phyloP scores from a whole-genome alignment of 495 filamentous ascomycete species.

The Tuber microsphaerosporum region DNA sequence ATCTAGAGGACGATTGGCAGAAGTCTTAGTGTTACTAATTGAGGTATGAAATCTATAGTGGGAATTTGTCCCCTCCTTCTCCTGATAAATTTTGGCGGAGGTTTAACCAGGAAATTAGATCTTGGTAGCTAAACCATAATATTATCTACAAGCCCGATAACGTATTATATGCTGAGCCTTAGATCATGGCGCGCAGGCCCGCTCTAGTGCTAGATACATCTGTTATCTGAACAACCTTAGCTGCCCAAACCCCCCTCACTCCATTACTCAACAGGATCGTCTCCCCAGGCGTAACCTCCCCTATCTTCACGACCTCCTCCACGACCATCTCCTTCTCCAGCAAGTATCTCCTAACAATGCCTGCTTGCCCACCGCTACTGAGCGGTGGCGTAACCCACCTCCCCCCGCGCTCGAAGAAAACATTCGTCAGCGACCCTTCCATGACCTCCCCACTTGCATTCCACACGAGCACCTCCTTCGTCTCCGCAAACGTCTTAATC shows the following conservation, averaged over 20 bases:
- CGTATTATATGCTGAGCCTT: too few relatives aligned
- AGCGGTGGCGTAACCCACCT: conserved; percentile 61
- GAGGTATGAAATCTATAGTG: too few relatives aligned
- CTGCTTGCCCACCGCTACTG: conserved; percentile 67
- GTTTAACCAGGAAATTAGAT: too few relatives aligned
- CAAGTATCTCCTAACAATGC: conserved; percentile 75
- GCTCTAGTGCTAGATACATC: too few relatives aligned
- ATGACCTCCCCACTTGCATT: conserved; percentile 63
- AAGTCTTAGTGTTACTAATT: too few relatives aligned
- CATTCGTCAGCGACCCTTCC: conserved; percentile 70
- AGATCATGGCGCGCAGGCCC: too few relatives aligned
- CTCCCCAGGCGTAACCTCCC: conserved; percentile 20
- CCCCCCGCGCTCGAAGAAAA: conserved; percentile 65
- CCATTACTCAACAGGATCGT: conserved; percentile 38
- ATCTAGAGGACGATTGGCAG: too few relatives aligned
- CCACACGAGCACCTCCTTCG: conserved; percentile 66
- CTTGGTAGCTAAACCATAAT: too few relatives aligned
- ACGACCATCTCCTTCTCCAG: conserved; percentile 51
- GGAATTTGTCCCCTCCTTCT: too few relatives aligned
- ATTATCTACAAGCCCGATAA: too few relatives aligned
- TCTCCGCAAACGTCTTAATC: conserved; percentile 50
- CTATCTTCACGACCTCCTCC: conserved; percentile 22
- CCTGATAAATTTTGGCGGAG: too few relatives aligned
- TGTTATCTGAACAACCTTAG: conserved; percentile 7
- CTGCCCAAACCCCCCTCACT: conserved; percentile 36